Conservation (phyloP, 495 filamentous ascomycete genomes). For the Lentithecium fluviatile region DNA sequence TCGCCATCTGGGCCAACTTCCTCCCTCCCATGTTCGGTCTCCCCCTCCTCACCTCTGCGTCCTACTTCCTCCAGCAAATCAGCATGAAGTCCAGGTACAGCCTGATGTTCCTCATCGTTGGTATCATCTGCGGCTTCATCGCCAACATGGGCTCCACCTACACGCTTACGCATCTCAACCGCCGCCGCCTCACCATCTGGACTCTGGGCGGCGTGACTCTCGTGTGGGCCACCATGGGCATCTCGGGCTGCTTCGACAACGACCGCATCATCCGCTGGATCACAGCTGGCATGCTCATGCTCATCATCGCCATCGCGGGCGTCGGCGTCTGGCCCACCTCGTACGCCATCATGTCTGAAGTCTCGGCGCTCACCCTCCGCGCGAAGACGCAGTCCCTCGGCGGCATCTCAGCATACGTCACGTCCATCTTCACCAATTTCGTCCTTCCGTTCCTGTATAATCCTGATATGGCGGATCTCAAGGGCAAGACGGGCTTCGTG, state of each 20-base stretch:
- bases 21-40: slow-evolving; percentile 20
- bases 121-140: slow-evolving; percentile 16
- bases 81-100: slow-evolving; percentile 7
- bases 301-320: slow-evolving; percentile 14
- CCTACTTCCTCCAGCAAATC: slow-evolving; percentile 17
- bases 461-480: slow-evolving; percentile 10
- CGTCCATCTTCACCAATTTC: slow-evolving; percentile 8
- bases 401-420: slow-evolving; percentile 9
- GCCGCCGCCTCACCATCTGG: slow-evolving; percentile 1
- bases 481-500: slow-evolving; percentile 22
- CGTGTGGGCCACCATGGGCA: slow-evolving; percentile 14
- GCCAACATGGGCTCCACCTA: slow-evolving; percentile 9
- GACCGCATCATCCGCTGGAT: slow-evolving; percentile 5
- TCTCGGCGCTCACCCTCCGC: slow-evolving; percentile 12
- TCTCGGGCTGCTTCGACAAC: slow-evolving; percentile 13
- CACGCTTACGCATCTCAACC: slow-evolving; percentile 15
- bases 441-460: slow-evolving; percentile 18
- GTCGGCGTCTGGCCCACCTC: slow-evolving; percentile 21
- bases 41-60: slow-evolving; percentile 8
- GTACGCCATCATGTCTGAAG: slow-evolving; percentile 18
- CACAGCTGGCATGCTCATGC: background rate
- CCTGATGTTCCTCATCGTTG: slow-evolving; percentile 17
- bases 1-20: slow-evolving; percentile 14
- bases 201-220: background rate
- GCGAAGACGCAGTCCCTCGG: slow-evolving; percentile 18